phyloP scores from a whole-genome alignment of 306 rosid genomes.

The Luffa aegyptiaca region DNA sequence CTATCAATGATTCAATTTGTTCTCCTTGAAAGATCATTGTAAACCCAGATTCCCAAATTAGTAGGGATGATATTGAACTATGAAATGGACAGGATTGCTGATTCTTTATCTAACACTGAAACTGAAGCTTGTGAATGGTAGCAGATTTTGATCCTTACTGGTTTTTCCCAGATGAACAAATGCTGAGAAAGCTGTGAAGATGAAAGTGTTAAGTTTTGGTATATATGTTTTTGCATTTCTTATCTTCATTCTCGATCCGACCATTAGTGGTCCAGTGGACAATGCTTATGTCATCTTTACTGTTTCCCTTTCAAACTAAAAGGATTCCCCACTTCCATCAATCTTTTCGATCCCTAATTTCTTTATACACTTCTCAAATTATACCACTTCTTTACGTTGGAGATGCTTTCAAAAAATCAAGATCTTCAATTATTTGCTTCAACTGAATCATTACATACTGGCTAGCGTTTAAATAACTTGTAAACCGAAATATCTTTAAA shows the following conservation, averaged over 20 bases:
- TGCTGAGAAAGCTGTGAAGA: background rate
- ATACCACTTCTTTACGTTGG: background rate
- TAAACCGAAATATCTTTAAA: background rate
- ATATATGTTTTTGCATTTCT: constrained; percentile 10
- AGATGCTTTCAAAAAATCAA: background rate
- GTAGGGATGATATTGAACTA: constrained; percentile 1
- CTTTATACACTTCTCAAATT: background rate
- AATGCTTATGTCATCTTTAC: constrained; percentile 61
- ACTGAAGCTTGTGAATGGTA: background rate
- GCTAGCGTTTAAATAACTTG: background rate
- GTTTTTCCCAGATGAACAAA: background rate
- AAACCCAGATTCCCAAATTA: constrained; percentile 15
- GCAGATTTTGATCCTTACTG: background rate
- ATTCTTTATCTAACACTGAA: background rate
- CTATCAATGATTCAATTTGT: constrained; percentile 14
- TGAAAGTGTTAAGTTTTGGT: constrained; percentile 19
- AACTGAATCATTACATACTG: background rate
- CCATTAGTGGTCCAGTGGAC: constrained; percentile 61
- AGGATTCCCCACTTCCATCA: constrained; percentile 80
- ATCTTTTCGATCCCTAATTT: constrained; percentile 12
- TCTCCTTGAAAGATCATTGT: constrained; percentile 8
- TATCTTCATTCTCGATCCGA: constrained; percentile 32
- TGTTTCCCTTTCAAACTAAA: constrained; percentile 38
- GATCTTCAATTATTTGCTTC: background rate
- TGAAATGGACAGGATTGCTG: background rate